Conservation (phyloP, 257 asterid genomes). For the Perilla frutescens region DNA sequence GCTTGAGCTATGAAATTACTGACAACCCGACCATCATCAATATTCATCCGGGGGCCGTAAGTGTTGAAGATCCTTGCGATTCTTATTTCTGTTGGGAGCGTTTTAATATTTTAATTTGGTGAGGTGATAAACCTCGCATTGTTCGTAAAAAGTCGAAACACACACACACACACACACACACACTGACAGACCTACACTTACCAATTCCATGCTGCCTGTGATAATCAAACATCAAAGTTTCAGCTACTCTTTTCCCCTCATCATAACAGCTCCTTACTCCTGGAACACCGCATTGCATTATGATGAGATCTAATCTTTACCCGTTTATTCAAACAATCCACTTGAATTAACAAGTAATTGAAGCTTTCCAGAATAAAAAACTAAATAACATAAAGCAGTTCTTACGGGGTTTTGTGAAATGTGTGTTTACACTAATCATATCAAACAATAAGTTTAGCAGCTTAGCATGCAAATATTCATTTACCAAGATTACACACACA, state of each 20-base stretch:
- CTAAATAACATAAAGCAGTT: no score
- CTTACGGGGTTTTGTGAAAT: background rate
- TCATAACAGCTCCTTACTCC: slow-evolving; percentile 97
- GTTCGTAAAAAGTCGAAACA: background rate
- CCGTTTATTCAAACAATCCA: background rate
- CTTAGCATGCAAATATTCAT: background rate
- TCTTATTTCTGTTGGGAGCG: slow-evolving; percentile 68
- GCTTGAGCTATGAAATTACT: slow-evolving; percentile 97
- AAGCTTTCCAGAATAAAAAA: background rate
- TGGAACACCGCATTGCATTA: slow-evolving; percentile 35
- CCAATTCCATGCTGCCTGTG: slow-evolving; percentile 98
- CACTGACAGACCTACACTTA: slow-evolving; percentile 30
- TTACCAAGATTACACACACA: background rate
- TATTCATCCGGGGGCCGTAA: slow-evolving; percentile 96
- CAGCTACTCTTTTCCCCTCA: slow-evolving; percentile 97
- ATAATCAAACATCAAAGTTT: slow-evolving; percentile 95
- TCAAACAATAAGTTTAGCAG: background rate
- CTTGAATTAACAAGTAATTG: background rate
- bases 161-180: background rate
- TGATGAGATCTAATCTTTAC: background rate
- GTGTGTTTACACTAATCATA: background rate
- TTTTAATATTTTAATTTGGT: slow-evolving; percentile 11
- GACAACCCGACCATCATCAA: slow-evolving; percentile 96
- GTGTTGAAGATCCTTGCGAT: slow-evolving; percentile 98
- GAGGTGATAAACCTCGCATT: background rate